Conservation (phyloP, 345 rosid genomes). For the Schrenkiella parvula region DNA sequence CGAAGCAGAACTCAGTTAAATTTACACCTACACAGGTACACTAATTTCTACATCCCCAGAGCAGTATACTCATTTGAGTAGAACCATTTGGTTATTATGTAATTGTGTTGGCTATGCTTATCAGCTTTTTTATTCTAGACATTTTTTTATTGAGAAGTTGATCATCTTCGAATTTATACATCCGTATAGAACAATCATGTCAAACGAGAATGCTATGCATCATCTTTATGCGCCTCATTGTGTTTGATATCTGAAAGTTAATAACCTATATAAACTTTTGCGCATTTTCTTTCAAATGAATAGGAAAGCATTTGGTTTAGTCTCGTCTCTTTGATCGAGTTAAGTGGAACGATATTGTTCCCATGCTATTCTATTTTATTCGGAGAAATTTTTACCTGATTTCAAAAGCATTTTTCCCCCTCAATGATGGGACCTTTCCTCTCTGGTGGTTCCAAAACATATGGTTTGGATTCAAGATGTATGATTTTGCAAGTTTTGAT, state of each 20-base stretch:
- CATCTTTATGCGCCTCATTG: conserved; percentile 3
- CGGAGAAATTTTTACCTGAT: conserved; percentile 2
- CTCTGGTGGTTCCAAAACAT: background rate
- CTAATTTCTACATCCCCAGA: background rate
- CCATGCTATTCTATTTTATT: background rate
- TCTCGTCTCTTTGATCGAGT: background rate
- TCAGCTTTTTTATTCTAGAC: background rate
- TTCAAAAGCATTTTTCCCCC: background rate
- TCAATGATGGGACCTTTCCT: background rate
- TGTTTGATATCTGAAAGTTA: background rate
- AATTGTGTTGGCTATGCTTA: background rate
- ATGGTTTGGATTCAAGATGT: background rate
- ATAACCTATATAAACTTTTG: background rate
- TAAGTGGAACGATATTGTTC: background rate
- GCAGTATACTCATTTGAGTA: background rate
- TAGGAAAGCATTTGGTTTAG: background rate
- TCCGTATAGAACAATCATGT: background rate
- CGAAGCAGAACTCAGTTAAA: conserved; percentile 88
- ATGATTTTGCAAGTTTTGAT: background rate
- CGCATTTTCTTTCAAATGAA: background rate
- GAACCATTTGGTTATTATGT: background rate
- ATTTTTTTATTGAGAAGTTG: background rate
- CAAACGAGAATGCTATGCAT: conserved; percentile 3
- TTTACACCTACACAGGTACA: conserved; percentile 93
- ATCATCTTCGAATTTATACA: conserved; percentile 1